These are phyloP conservation scores for Apiotrichum mycotoxinovorans DNA, from an alignment of 1,284 basidiomycete species.

Conservation along the genomic window DNA sequence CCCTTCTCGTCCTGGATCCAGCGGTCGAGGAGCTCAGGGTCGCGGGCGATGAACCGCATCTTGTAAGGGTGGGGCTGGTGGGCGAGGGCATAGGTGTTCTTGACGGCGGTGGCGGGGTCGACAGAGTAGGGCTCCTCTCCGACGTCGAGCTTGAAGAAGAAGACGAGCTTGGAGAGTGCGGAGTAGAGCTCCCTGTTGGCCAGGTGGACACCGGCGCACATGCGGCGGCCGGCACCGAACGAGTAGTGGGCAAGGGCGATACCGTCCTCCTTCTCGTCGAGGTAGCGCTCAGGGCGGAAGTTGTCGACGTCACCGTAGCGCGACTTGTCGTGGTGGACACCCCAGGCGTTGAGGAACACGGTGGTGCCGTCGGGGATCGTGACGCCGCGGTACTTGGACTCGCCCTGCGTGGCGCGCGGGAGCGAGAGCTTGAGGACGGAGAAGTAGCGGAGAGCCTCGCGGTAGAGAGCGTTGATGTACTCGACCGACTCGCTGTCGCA, in stretches of 20 bases:
- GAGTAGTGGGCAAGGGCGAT: conserved; percentile 17
- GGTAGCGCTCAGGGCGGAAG: conserved; percentile 24
- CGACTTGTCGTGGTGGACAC: conserved; percentile 29
- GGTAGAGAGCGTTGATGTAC: conserved; percentile 18
- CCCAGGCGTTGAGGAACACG: conserved; percentile 42
- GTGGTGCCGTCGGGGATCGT: conserved; percentile 35
- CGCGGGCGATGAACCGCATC: conserved; percentile 19
- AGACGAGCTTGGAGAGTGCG: conserved; percentile 20
- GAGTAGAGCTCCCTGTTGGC: conserved; percentile 24
- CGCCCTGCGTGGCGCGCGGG: conserved; percentile 19
- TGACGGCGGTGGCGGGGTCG: conserved; percentile 14
- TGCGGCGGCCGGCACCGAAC: conserved; percentile 23
- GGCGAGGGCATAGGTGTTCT: conserved; percentile 12
- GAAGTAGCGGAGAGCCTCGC: conserved; percentile 21
- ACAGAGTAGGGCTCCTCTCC: conserved; percentile 17
- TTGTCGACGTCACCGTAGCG: conserved; percentile 18
- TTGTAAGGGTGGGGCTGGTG: conserved; percentile 12
- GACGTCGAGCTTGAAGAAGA: conserved; percentile 21
- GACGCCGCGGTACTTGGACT: conserved; percentile 30
- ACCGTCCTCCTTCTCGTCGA: conserved; percentile 12
- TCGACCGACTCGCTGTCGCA: conserved; percentile 13
- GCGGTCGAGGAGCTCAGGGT: conserved; percentile 17
- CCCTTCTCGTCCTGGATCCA: conserved; percentile 22
- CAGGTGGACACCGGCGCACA: conserved; percentile 23
- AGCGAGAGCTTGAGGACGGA: conserved; percentile 22